A percentile compares a stretch with the other conserved stretches of the same genome.
Evolutionary conservation across 371 early-diverging fungal species (phyloP).

Genomic region (Lichtheimia ornata): DNA sequence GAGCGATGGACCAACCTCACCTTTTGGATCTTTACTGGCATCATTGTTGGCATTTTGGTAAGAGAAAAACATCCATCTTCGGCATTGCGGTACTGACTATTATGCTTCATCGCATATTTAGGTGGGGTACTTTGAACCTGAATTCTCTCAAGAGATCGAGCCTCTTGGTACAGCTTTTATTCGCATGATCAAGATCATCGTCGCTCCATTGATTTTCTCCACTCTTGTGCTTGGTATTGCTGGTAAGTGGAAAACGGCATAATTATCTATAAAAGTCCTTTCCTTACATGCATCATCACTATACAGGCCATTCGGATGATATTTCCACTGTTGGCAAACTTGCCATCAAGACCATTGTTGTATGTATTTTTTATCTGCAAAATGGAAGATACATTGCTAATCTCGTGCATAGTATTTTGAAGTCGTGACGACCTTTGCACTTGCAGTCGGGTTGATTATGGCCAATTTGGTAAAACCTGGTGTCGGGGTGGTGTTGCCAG

Average conservation of each 20-base stretch:
- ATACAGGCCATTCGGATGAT: conserved; percentile 75
- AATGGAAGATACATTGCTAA: background rate
- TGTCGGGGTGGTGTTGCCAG: conserved; percentile 26
- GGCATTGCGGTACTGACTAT: too few relatives aligned
- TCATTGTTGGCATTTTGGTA: conserved; percentile 61
- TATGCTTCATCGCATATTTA: too few relatives aligned
- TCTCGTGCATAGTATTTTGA: conserved; percentile 56
- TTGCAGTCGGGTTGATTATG: conserved; percentile 69
- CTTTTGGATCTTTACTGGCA: conserved; percentile 61
- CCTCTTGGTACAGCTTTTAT: conserved; percentile 62
- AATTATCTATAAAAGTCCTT: background rate
- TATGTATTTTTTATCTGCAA: conserved; percentile 19
- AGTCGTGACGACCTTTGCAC: conserved; percentile 68
- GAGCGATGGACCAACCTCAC: conserved; percentile 53
- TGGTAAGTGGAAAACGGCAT: conserved; percentile 13
- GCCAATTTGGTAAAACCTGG: conserved; percentile 75
- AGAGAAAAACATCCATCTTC: too few relatives aligned
- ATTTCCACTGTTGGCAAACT: conserved; percentile 62
- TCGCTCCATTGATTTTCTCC: conserved; percentile 74
- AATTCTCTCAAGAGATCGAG: conserved; percentile 40
- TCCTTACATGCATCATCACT: background rate
- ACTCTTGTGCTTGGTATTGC: conserved; percentile 74
- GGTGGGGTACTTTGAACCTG: conserved; percentile 61
- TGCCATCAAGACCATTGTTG: conserved; percentile 66
- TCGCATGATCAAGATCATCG: conserved; percentile 71